Conservation (phyloP, 2,329 filamentous ascomycete genomes). For the Colletotrichum kahawae region DNA sequence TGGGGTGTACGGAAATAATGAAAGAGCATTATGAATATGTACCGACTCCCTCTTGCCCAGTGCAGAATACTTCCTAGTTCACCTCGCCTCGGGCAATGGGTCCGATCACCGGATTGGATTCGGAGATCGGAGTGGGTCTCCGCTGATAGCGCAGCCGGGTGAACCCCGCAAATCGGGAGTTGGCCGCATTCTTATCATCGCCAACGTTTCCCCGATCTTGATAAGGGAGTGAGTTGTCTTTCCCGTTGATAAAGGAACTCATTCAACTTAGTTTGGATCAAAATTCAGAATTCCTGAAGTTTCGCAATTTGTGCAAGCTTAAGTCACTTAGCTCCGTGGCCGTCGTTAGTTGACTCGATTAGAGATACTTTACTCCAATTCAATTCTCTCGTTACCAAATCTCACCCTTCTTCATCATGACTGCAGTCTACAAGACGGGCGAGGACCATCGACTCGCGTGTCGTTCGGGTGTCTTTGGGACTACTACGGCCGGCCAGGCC, state of each 20-base stretch:
- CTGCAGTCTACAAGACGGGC: conserved; percentile 30
- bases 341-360: neutral
- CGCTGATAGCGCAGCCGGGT: neutral
- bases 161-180: neutral
- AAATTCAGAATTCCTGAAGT: no score
- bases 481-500: conserved; percentile 59
- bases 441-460: conserved; percentile 47
- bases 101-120: conserved; percentile 6
- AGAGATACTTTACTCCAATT: fast-evolving
- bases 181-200: neutral
- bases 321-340: fast-evolving
- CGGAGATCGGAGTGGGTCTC: conserved; percentile 21
- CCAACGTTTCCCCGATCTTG: neutral
- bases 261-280: neutral
- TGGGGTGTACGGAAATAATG: neutral
- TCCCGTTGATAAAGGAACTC: fast-evolving
- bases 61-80: neutral
- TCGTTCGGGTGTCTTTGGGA: conserved; percentile 42
- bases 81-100: neutral
- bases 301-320: neutral
- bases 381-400: neutral
- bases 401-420: neutral
- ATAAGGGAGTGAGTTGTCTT: neutral
- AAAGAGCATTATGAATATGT: neutral
- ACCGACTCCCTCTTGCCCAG: neutral